Conservation (phyloP, 306 rosid species). For the Cucurbita pepo region DNA sequence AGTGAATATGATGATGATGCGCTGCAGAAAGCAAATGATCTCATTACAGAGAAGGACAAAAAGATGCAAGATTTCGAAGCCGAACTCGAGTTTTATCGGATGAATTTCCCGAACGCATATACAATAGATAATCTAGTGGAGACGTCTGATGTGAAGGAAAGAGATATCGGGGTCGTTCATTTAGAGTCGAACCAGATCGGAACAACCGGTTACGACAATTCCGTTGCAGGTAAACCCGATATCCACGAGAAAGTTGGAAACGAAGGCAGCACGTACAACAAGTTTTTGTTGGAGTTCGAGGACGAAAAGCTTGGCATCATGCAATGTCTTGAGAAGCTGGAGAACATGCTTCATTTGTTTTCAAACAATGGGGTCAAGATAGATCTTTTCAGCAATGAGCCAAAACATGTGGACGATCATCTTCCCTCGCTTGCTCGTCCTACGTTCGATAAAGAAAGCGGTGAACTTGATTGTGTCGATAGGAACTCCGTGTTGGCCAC, state of each 20-base stretch:
- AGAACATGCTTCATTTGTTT: slow-evolving; percentile 45
- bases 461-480: slow-evolving; percentile 14
- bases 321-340: slow-evolving; percentile 47
- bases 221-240: slow-evolving; percentile 15
- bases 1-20: slow-evolving; percentile 52
- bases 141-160: slow-evolving; percentile 40
- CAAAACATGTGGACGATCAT: too few relatives aligned
- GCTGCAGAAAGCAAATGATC: slow-evolving; percentile 45
- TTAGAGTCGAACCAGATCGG: slow-evolving; percentile 19
- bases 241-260: slow-evolving; percentile 17
- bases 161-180: slow-evolving; percentile 60
- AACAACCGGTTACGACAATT: slow-evolving; percentile 11
- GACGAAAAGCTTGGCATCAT: slow-evolving; percentile 43
- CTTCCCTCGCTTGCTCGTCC: slow-evolving; percentile 15
- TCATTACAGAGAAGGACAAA: slow-evolving; percentile 47
- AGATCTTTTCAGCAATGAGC: slow-evolving; percentile 6
- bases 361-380: slow-evolving; percentile 7
- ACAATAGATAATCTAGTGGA: slow-evolving; percentile 18
- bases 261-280: slow-evolving; percentile 10
- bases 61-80: slow-evolving; percentile 41
- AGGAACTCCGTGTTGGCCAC: slow-evolving; percentile 11
- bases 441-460: slow-evolving; percentile 12
- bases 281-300: slow-evolving; percentile 28
- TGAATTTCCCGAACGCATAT: slow-evolving; percentile 35
- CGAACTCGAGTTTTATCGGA: slow-evolving; percentile 30